phyloP scores from a whole-genome alignment of 2,329 filamentous ascomycete genomes.

The Aspergillus sp. region DNA sequence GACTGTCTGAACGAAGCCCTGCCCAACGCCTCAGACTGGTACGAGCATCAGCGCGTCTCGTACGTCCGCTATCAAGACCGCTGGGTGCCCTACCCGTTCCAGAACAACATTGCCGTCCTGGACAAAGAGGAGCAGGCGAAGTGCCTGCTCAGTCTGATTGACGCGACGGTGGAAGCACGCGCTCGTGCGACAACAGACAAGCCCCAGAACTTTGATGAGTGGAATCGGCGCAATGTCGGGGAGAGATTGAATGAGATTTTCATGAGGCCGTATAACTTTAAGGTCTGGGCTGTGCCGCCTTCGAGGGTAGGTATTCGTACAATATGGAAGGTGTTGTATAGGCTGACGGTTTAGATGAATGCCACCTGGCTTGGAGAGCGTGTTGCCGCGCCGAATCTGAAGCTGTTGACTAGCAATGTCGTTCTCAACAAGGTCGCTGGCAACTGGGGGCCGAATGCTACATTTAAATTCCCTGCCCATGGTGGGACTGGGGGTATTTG shows the following conservation, averaged over 20 bases:
- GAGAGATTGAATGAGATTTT: constrained; percentile 85
- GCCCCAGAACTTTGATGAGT: constrained; percentile 96
- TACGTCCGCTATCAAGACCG: constrained; percentile 95
- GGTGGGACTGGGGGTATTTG: constrained; percentile 98
- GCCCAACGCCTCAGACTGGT: constrained; percentile 92
- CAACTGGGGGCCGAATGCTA: constrained; percentile 97
- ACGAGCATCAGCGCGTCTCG: constrained; percentile 94
- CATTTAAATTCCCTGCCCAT: constrained; percentile 94
- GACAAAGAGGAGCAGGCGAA: constrained; percentile 95
- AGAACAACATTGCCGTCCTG: constrained; percentile 99
- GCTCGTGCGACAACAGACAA: constrained; percentile 70
- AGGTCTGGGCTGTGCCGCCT: constrained; percentile 98
- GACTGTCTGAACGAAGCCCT: constrained; percentile 97
- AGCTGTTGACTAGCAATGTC: constrained; percentile 87
- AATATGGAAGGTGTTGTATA: constrained; percentile 4
- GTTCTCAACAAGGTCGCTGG: constrained; percentile 93
- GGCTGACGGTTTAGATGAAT: constrained; percentile 79
- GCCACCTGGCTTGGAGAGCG: constrained; percentile 97
- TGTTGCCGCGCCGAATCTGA: constrained; percentile 93
- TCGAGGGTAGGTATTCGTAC: constrained; percentile 66
- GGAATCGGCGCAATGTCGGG: constrained; percentile 91
- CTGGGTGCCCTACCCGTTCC: constrained; percentile 99
- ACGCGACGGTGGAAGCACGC: constrained; percentile 81
- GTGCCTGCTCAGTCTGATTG: constrained; percentile 92
- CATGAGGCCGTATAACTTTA: constrained; percentile 99